A percentile compares a stretch with the other conserved stretches of the same genome.
Evolutionary conservation across 1,284 basidiomycete genomes (phyloP).

Genomic region (Sporisorium reilianum): DNA sequence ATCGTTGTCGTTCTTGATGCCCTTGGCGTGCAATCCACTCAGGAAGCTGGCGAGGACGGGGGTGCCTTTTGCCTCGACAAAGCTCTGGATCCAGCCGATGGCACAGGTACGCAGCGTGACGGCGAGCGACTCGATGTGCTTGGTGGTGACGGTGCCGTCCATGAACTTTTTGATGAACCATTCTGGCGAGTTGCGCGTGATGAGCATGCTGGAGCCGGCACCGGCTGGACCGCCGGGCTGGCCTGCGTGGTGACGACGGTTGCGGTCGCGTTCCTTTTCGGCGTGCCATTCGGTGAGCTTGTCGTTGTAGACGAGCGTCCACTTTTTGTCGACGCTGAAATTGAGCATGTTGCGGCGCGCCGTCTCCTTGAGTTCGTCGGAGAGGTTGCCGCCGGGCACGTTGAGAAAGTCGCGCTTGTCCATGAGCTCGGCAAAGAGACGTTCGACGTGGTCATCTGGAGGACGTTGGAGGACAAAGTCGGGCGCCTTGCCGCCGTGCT

Average conservation of each 20-base stretch:
- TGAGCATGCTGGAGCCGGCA: conserved; percentile 68
- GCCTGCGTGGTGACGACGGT: conserved; percentile 66
- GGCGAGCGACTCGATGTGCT: conserved; percentile 81
- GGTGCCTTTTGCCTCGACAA: conserved; percentile 79
- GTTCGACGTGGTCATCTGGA: conserved; percentile 61
- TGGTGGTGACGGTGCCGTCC: conserved; percentile 83
- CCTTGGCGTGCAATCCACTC: conserved; percentile 61
- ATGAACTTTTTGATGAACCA: conserved; percentile 89
- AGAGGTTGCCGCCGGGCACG: conserved; percentile 58
- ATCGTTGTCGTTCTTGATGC: conserved; percentile 74
- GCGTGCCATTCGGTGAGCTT: conserved; percentile 82
- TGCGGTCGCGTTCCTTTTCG: conserved; percentile 59
- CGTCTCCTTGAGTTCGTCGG: conserved; percentile 59
- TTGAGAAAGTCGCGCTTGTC: conserved; percentile 66
- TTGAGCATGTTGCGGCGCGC: conserved; percentile 63
- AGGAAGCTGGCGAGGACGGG: conserved; percentile 81
- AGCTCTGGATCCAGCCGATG: conserved; percentile 68
- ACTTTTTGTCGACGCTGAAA: conserved; percentile 80
- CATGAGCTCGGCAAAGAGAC: conserved; percentile 68
- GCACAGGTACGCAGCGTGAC: conserved; percentile 78
- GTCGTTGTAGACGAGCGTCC: conserved; percentile 88
- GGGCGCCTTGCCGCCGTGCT: conserved; percentile 24
- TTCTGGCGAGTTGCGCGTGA: conserved; percentile 69
- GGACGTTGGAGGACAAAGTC: conserved; percentile 61
- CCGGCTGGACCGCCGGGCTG: conserved; percentile 72